Conservation (phyloP, 257 asterid genomes). For the Solanum infundibuliforme region DNA sequence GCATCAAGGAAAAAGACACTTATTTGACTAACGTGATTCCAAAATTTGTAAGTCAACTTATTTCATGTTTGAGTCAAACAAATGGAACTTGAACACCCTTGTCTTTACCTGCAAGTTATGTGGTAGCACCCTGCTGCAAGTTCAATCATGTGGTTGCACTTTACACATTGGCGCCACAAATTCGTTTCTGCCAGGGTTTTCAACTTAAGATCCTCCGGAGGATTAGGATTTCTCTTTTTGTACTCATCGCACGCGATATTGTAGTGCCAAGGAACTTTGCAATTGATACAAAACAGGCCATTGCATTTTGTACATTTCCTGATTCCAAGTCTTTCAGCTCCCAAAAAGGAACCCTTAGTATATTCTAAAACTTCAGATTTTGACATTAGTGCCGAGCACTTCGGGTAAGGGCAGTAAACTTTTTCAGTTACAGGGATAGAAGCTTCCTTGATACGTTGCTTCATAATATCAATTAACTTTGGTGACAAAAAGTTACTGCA, state of each 20-base stretch:
- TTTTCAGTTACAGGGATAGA: slow-evolving; percentile 32
- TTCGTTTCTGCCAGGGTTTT: slow-evolving; percentile 34
- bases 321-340: neutral
- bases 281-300: slow-evolving; percentile 35
- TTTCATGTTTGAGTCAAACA: neutral
- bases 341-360: neutral
- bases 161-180: slow-evolving; percentile 51
- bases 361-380: slow-evolving; percentile 20
- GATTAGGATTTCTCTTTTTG: slow-evolving; percentile 18
- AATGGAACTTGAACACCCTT: neutral
- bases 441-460: slow-evolving; percentile 41
- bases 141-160: slow-evolving; percentile 49
- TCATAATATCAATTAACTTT: slow-evolving; percentile 32
- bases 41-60: neutral
- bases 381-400: slow-evolving; percentile 43
- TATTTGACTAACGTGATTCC: neutral
- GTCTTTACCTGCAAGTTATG: slow-evolving; percentile 53
- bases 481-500: slow-evolving; percentile 36
- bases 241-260: slow-evolving; percentile 24
- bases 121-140: slow-evolving; percentile 63
- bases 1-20: neutral
- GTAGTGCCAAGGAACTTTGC: slow-evolving; percentile 56
- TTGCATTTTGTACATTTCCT: slow-evolving; percentile 39
- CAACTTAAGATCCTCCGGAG: slow-evolving; percentile 34
- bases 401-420: slow-evolving; percentile 48